phyloP scores from a whole-genome alignment of 2,329 filamentous ascomycete species.

The Neofusicoccum umdonicola region DNA sequence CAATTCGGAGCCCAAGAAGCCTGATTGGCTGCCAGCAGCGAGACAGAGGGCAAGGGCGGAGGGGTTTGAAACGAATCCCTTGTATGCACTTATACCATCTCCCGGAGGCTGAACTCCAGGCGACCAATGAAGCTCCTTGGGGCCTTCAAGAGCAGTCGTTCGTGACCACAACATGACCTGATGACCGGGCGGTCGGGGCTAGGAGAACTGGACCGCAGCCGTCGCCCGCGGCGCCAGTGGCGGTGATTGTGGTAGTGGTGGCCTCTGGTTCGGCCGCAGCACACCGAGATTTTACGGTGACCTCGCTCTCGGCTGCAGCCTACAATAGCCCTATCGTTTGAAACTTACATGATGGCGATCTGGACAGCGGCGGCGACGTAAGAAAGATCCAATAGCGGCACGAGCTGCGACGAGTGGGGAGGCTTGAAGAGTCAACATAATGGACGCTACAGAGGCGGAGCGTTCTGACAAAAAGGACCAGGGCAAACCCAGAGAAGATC shows the following conservation, averaged over 20 bases:
- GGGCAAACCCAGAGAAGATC: background rate
- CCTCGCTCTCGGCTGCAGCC: background rate
- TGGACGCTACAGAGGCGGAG: background rate
- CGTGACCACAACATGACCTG: background rate
- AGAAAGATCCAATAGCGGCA: background rate
- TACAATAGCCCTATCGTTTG: background rate
- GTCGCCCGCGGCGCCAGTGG: background rate
- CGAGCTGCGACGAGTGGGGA: background rate
- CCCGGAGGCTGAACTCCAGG: background rate
- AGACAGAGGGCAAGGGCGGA: background rate
- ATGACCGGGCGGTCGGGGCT: background rate
- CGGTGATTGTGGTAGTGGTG: background rate
- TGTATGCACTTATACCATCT: background rate
- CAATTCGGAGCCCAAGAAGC: background rate
- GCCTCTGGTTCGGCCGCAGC: background rate
- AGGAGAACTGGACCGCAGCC: background rate
- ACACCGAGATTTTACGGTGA: background rate
- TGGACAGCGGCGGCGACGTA: background rate
- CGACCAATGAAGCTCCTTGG: background rate
- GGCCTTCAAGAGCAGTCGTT: background rate
- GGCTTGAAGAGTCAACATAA: background rate
- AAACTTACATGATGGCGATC: background rate
- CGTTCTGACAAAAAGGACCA: background rate
- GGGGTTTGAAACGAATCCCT: background rate
- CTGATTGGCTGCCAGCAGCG: background rate